These are phyloP conservation scores for Moniliophthora roreri DNA, from an alignment of 1,284 basidiomycete species.

Conservation along the genomic window DNA sequence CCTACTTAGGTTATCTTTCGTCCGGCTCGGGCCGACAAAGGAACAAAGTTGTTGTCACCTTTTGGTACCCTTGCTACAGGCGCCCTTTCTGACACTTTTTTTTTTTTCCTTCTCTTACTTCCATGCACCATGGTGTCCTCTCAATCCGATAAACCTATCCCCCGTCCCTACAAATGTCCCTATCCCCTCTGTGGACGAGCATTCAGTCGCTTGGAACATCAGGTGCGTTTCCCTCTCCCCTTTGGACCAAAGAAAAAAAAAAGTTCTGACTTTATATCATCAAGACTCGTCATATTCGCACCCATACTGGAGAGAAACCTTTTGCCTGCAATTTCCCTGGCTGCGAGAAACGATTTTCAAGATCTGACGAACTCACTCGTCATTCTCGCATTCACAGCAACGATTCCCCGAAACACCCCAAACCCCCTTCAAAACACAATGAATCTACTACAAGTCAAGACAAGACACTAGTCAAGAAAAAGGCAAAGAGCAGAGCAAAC, in stretches of 20 bases:
- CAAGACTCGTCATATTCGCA: constrained; percentile 96
- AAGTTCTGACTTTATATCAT: constrained; percentile 12
- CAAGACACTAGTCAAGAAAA: constrained; percentile 51
- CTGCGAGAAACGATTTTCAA: constrained; percentile 98
- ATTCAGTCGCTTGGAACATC: constrained; percentile 91
- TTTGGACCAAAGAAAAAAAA: constrained; percentile 1
- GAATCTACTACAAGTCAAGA: constrained; percentile 27
- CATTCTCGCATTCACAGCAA: constrained; percentile 92
- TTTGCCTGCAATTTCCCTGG: constrained; percentile 90
- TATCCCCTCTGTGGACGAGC: constrained; percentile 89
- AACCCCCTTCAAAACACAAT: constrained; percentile 28
- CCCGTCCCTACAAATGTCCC: constrained; percentile 94
- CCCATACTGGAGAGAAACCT: constrained; percentile 97
- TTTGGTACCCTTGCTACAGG: no score
- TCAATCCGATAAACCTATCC: constrained; percentile 49
- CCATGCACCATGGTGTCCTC: constrained; percentile 5
- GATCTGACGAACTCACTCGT: constrained; percentile 95
- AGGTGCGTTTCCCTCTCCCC: constrained; percentile 52
- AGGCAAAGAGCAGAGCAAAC: constrained; percentile 72
- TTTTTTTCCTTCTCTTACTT: background rate
- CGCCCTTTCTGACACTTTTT: background rate
- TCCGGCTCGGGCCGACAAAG: constrained; percentile 1
- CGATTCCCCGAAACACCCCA: constrained; percentile 28
- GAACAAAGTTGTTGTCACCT: background rate
- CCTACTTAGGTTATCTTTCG: background rate